Evolutionary conservation across 805 yeast species (phyloP).

Genomic region (Wickerhamiella dianesei): DNA sequence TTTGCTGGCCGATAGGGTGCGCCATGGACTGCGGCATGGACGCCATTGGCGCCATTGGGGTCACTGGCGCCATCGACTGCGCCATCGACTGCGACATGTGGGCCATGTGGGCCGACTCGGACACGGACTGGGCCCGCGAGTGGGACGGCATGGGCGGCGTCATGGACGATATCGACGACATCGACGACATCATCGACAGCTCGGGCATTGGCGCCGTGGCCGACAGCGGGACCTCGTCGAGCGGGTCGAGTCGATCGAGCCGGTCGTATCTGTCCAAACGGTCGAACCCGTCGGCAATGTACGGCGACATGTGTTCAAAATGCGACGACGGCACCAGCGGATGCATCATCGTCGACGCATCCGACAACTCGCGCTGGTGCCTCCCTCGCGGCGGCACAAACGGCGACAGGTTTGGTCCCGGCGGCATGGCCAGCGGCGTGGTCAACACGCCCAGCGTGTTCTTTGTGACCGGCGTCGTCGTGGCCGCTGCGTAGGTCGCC

Average conservation of each 20-base stretch:
- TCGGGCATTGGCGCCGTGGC: not conserved
- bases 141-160: too few species aligned
- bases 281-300: not conserved
- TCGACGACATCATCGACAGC: too few species aligned
- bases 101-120: too few species aligned
- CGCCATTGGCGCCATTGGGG: too few species aligned
- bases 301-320: conserved; percentile 1
- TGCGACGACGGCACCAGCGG: conserved; percentile 13
- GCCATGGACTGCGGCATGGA: too few species aligned
- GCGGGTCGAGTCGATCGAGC: not conserved
- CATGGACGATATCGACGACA: too few species aligned
- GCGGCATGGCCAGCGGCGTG: not conserved
- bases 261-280: not conserved
- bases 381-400: not conserved
- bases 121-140: too few species aligned
- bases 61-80: too few species aligned
- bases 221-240: not conserved
- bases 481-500: not conserved
- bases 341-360: conserved; percentile 12
- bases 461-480: not conserved
- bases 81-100: too few species aligned
- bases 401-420: not conserved
- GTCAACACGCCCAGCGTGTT: not conserved
- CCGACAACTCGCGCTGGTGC: conserved; percentile 14
- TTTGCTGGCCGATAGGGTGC: too few species aligned